Percentiles rank a stretch among this genome's conserved stretches.
phyloP scores from a whole-genome alignment of 768 basidiomycete species.

The Kwoniella mangroviensis region DNA sequence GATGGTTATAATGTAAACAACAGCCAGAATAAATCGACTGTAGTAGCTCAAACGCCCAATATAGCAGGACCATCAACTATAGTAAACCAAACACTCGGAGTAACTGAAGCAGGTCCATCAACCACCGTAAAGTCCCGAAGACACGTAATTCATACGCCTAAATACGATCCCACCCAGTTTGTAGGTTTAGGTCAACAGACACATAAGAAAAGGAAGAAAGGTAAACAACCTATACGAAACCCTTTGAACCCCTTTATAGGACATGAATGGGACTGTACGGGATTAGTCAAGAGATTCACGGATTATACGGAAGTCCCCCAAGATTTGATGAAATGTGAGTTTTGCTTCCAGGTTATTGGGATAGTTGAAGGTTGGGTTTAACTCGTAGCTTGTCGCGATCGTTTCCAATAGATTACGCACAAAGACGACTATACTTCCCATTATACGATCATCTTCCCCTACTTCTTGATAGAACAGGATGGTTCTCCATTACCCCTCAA shows the following conservation, averaged over 20 bases:
- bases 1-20: background rate
- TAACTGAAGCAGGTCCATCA: background rate
- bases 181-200: background rate
- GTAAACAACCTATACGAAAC: slow-evolving; percentile 1
- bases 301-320: slow-evolving; percentile 71
- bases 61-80: background rate
- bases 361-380: no score
- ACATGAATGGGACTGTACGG: slow-evolving; percentile 67
- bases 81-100: no score
- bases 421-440: slow-evolving; percentile 80
- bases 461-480: slow-evolving; percentile 91
- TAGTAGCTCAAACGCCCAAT: background rate
- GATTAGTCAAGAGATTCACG: slow-evolving; percentile 74
- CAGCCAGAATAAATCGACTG: no score
- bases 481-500: slow-evolving; percentile 97
- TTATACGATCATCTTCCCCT: slow-evolving; percentile 76
- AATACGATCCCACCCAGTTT: background rate
- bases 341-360: no score
- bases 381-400: no score
- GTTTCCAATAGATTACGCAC: slow-evolving; percentile 72
- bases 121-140: background rate
- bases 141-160: background rate
- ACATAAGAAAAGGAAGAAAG: slow-evolving; percentile 21
- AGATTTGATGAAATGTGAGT: slow-evolving; percentile 80
- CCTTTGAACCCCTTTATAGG: slow-evolving; percentile 21